Base-by-base conservation (phyloP, 2,329 filamentous ascomycete species). In the Aschersonia sp. region DNA sequence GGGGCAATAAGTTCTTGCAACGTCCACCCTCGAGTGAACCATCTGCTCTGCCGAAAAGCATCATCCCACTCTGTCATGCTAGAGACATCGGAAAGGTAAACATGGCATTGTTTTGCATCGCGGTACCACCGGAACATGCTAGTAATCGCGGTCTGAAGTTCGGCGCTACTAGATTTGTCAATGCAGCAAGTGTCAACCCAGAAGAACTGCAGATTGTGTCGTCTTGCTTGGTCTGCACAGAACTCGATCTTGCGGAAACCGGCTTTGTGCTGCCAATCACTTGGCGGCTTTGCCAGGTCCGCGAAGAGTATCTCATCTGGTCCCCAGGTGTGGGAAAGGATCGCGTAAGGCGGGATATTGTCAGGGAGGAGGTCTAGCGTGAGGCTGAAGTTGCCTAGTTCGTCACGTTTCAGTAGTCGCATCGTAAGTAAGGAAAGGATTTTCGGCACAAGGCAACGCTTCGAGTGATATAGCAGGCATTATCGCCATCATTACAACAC, bases 141-240 rank as follows among this genome's bases (percentile, higher is more conserved):
- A 14, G 8, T 42, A 14, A 42, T 42, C 8, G 40, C 40, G 6
- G 40, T 22, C 14, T 42, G 8, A 9, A 42, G 6, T n/a, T 42
- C 40, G 40, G 8, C 14, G 33, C 30, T 52, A 47, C 46, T 51
- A 12, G 45, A 41, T 43, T 54, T 54, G 46, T 55, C 47, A 39
- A 56, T 56, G 46, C 53, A 56, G 45, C 50, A 53, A 7, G 51
- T 56, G 43, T 56, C 53, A 5, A 55, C 46, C 54, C 53, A 56
- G 47, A 53, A 46, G 30, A 31, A 42, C 30, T 41, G 30, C 9
- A 54, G 42, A 7, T 47, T 44, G 29, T 53, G 43, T 6, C 32
- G 44, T 14, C 10, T 30, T 6, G 54, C 53, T 30, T 51, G 53
- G 8, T 52, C n/a, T 6, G 29, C 47, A 45, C 52, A 53, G 42